Evolutionary conservation across 1,284 basidiomycete species (phyloP), one percentile per base, ranked within the genome.

Genomic region (Malassezia psittaci): DNA sequence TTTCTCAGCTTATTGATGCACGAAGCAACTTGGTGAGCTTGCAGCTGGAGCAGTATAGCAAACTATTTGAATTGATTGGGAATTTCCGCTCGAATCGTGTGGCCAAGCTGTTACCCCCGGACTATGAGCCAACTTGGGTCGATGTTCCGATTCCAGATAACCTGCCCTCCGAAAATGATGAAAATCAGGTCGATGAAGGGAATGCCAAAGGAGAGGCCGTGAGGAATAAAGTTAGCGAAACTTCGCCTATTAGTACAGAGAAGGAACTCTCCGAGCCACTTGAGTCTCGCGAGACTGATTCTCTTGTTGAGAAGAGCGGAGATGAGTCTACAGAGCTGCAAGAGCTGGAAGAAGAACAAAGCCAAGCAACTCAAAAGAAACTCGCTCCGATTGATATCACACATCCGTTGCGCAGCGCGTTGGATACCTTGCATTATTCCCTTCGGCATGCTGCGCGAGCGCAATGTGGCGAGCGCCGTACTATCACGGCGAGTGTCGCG

Each of bases 381-480:
- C 48, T 66, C 18, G 66, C 60, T 10, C 66, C 67, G 0, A 69
- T 72, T 53, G 64, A 72, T 43, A 36, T 72, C 7, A 64, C 60
- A 19, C 47, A 47, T n/a, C 60, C 64, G 10, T 51, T 72, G 8
- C 64, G 66, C 11, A 51, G 52, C 10, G 66, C 65, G 15, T 58
- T 72, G 55, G 52, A 61, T 16, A 52, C 52, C 12, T 60, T 72
- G 6, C 59, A 57, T 10, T 42, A 51, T 18, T 51, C 60, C 13
- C 62, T 72, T 13, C 54, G 52, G 8, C 29, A n/a, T 12, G 39
- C 32, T 7, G 34, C 33, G 32, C 33, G 41, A 32, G 48, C 48
- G 16, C 39, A 44, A 29, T 16, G 33, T 15, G 48, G 48, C 37
- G 24, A 40, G 13, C 38, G 48, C 13, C 21, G 48, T 12, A 12